Conservation (phyloP, 495 filamentous ascomycete species). For the Lophium mytilinum region DNA sequence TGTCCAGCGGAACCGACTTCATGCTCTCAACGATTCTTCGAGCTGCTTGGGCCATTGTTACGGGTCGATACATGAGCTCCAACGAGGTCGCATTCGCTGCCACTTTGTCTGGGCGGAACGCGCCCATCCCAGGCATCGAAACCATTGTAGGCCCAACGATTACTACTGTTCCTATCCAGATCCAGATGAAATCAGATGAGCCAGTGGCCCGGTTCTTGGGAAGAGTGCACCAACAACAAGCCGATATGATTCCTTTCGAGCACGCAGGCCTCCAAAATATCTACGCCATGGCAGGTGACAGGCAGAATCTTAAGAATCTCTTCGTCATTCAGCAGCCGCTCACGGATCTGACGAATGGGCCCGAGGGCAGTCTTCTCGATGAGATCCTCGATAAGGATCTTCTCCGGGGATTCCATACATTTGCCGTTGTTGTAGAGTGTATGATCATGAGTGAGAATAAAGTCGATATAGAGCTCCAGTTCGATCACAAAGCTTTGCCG, state of each 20-base stretch:
- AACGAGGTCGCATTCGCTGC: constrained; percentile 25
- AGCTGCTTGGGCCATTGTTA: constrained; percentile 34
- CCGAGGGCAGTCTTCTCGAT: constrained; percentile 2
- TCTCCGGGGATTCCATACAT: constrained; percentile 12
- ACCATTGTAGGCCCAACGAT: constrained; percentile 14
- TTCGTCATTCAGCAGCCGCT: constrained; percentile 14
- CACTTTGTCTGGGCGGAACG: constrained; percentile 14
- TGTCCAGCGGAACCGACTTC: constrained; percentile 1
- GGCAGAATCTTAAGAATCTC: constrained; percentile 13
- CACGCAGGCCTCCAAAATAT: constrained; percentile 40
- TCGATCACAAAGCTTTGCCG: constrained; percentile 11
- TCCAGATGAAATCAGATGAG: constrained; percentile 3
- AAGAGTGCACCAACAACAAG: constrained; percentile 31
- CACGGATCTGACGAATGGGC: background rate
- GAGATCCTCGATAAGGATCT: constrained; percentile 16
- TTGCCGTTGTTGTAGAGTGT: constrained; percentile 14
- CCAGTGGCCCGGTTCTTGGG: constrained; percentile 4
- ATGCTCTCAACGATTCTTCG: constrained; percentile 24
- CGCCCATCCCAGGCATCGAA: constrained; percentile 10
- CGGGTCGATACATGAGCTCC: constrained; percentile 19
- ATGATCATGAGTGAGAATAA: constrained; percentile 7
- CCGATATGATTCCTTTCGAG: constrained; percentile 37
- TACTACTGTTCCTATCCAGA: constrained; percentile 15
- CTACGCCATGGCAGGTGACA: constrained; percentile 4
- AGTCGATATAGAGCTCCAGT: constrained; percentile 13